Evolutionary conservation across 2,329 filamentous ascomycete genomes (phyloP), one percentile per base, ranked within the genome.

Genomic region (Apiospora kogelbergensis): DNA sequence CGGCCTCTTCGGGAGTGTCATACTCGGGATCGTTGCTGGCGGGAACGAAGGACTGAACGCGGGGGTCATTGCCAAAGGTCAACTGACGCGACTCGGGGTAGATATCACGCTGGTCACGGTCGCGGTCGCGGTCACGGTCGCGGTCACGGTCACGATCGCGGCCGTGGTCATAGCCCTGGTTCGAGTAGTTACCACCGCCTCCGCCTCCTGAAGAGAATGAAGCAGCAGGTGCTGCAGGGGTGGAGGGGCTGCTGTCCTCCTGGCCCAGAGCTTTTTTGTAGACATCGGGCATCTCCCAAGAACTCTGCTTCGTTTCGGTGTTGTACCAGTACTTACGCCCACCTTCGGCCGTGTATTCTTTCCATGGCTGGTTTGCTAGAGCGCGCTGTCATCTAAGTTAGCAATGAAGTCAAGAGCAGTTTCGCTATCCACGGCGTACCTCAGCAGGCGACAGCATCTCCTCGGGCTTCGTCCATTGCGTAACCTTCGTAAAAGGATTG

Each of bases 291-390:
- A 97, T 95, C 76, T 95, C 92, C 96, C 96, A 99, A 41, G 93
- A 94, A 79, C 94, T 98, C 82, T 94, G 88, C 81, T 95, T 95
- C 60, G 93, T 95, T 80, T 97, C 92, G 42, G 91, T 93, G 80
- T 99, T 96, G 80, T 95, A 95, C 93, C 94, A 99, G 82, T 99
- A 99, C 78, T 95, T 93, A 75, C 91, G 90, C 63, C 95, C 96
- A 72, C 93, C 93, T 71, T 94, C 90, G 26, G 93, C 91, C 33
- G 91, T 94, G 77, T 97, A 96, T 80, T 97, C 94, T 77, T 95
- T 96, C 94, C 95, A 99, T 72, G 93, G 93, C 74, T 96, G 93
- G 75, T 91, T 91, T 66, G 91, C 87, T 64, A 97, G 86, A 68
- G 93, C 93, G 77, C 92, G 92, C 93, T 95, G 71, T 30, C 26